These are phyloP conservation scores for Hyphopichia fennica DNA, from an alignment of 1,139 yeast genomes.

Conservation along the genomic window DNA sequence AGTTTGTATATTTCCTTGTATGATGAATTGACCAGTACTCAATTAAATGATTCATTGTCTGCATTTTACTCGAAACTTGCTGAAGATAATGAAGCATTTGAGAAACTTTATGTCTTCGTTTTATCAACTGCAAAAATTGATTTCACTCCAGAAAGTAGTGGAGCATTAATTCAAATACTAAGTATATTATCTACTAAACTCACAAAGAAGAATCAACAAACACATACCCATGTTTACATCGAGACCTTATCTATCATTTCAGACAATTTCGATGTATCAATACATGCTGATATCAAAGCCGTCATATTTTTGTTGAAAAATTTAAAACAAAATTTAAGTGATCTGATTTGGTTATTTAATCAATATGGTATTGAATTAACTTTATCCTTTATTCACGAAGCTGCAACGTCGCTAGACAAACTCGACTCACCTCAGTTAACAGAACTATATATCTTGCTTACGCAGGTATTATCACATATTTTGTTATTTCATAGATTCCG, in stretches of 20 bases:
- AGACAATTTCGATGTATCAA: not conserved
- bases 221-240: constrained; percentile 11
- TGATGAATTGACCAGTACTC: constrained; percentile 6
- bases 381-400: constrained; percentile 34
- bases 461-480: constrained; percentile 53
- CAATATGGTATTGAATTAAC: constrained; percentile 67
- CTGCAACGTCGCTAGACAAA: constrained; percentile 11
- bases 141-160: constrained; percentile 6
- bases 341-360: constrained; percentile 58
- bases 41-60: constrained; percentile 9
- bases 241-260: constrained; percentile 3
- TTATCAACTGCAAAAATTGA: constrained; percentile 10
- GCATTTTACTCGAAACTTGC: constrained; percentile 13
- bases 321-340: constrained; percentile 43
- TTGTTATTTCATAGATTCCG: constrained; percentile 70
- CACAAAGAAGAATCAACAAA: constrained; percentile 7
- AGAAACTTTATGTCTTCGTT: constrained; percentile 8
- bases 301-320: constrained; percentile 8
- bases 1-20: constrained; percentile 19
- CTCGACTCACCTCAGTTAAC: constrained; percentile 14
- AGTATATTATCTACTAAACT: constrained; percentile 6
- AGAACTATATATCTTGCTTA: constrained; percentile 31
- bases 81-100: constrained; percentile 9
- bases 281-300: not conserved
- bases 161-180: constrained; percentile 7